These are phyloP conservation scores for Nitzschia inconspicua DNA, from an alignment of 108 stramenopile species.

Conservation along the genomic window DNA sequence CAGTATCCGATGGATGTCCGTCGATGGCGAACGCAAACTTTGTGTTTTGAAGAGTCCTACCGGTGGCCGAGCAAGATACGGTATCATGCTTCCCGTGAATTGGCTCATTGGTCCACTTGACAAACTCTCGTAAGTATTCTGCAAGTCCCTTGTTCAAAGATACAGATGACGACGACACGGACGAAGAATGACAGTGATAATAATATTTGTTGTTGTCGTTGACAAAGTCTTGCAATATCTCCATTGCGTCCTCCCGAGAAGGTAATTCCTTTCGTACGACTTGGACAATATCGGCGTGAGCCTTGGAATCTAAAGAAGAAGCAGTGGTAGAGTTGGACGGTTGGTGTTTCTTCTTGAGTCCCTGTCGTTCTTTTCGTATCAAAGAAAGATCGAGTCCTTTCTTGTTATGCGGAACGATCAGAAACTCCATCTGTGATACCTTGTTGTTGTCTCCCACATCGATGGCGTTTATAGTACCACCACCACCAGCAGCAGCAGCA, in stretches of 20 bases:
- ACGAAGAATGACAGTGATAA: neutral
- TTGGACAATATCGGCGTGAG: too few species aligned
- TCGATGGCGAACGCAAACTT: constrained; percentile 14
- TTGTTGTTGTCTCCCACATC: neutral
- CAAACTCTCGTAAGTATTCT: constrained; percentile 3
- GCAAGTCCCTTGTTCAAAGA: neutral
- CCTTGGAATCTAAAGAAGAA: neutral
- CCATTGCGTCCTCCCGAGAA: constrained; percentile 11
- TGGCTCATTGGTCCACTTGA: neutral
- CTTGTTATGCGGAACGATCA: constrained; percentile 19
- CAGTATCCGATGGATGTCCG: constrained; percentile 23
- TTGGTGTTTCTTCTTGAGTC: constrained; percentile 27
- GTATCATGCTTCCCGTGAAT: neutral
- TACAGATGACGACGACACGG: neutral
- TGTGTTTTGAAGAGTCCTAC: constrained; percentile 23
- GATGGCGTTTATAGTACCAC: constrained; percentile 4
- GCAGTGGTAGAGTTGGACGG: too few species aligned
- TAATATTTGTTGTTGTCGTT: neutral
- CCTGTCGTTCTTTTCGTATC: constrained; percentile 67
- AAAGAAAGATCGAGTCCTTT: constrained; percentile 87
- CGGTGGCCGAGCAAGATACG: neutral
- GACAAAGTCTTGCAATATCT: neutral
- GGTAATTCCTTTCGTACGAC: constrained; percentile 13
- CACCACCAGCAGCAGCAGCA: constrained; percentile 7
- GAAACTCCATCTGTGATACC: neutral